Evolutionary conservation across 1,284 basidiomycete species (phyloP).

Genomic region (Phellopilus nigrolimitatus): DNA sequence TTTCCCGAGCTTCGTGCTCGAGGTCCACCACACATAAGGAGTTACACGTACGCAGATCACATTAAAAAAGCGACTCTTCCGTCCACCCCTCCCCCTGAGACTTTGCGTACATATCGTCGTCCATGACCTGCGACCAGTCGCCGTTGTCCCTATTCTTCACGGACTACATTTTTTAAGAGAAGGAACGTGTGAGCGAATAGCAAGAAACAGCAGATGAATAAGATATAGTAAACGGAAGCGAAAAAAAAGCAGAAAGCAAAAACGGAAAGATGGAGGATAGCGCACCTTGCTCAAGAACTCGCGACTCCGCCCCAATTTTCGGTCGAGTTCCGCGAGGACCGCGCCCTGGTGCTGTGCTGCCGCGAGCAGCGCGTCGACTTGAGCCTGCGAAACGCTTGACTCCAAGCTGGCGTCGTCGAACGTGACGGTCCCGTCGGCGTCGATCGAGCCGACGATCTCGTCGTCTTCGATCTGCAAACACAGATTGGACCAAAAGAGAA

Average conservation of each 20-base stretch:
- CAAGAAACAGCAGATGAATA: neutral
- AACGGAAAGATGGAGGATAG: neutral
- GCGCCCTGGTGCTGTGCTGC: constrained; percentile 53
- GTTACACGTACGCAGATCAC: too few species aligned
- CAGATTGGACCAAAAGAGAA: neutral
- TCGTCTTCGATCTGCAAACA: constrained; percentile 55
- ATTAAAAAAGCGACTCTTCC: constrained; percentile 13
- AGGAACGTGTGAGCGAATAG: neutral
- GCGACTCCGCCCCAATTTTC: constrained; percentile 52
- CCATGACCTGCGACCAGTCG: constrained; percentile 11
- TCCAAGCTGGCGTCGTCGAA: constrained; percentile 66
- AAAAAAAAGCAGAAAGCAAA: neutral
- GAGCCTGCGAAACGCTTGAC: constrained; percentile 54
- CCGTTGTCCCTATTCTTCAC: constrained; percentile 8
- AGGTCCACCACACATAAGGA: too few species aligned
- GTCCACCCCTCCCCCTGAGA: constrained; percentile 4
- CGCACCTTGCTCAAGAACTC: constrained; percentile 65
- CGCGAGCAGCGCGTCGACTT: constrained; percentile 61
- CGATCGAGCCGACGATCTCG: constrained; percentile 63
- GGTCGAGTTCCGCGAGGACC: constrained; percentile 48
- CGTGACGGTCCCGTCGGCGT: constrained; percentile 61
- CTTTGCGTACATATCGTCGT: constrained; percentile 13
- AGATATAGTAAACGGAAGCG: neutral
- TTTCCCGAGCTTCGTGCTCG: neutral
- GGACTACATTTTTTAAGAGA: constrained; percentile 6